Percentiles rank a stretch among this genome's conserved stretches.
Conservation (phyloP, 352 stramenopile species). For the Pseudoperonospora humuli region DNA sequence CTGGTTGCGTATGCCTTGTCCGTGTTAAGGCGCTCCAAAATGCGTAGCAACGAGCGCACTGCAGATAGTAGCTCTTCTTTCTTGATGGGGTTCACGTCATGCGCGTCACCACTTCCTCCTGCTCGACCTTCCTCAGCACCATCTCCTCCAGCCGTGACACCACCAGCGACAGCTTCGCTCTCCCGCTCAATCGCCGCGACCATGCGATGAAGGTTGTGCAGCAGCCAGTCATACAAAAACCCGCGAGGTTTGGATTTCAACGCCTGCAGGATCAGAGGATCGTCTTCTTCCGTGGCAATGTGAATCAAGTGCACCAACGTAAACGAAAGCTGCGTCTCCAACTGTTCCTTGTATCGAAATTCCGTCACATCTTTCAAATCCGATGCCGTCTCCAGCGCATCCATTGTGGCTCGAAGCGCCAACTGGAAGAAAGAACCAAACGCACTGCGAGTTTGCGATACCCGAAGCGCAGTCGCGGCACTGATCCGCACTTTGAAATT, state of each 20-base stretch:
- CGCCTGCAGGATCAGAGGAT: slow-evolving; percentile 54
- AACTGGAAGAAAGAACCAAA: slow-evolving; percentile 70
- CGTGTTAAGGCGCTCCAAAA: slow-evolving; percentile 54
- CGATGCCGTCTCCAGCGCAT: slow-evolving; percentile 77
- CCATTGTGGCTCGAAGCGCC: slow-evolving; percentile 52
- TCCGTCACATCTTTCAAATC: slow-evolving; percentile 83
- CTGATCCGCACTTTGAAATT: slow-evolving; percentile 88
- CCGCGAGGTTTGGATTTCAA: slow-evolving; percentile 53
- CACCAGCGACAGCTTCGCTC: slow-evolving; percentile 15
- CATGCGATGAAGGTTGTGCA: slow-evolving; percentile 84
- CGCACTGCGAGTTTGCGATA: slow-evolving; percentile 53
- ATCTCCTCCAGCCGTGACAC: slow-evolving; percentile 24
- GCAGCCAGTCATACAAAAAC: slow-evolving; percentile 86
- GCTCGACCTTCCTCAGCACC: slow-evolving; percentile 16
- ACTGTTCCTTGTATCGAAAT: slow-evolving; percentile 87
- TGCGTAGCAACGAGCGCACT: slow-evolving; percentile 62
- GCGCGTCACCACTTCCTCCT: slow-evolving; percentile 38
- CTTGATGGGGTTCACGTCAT: slow-evolving; percentile 77
- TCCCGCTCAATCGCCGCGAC: slow-evolving; percentile 56
- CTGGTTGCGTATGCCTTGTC: slow-evolving; percentile 53
- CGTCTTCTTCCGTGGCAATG: slow-evolving; percentile 64
- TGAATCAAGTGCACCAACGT: slow-evolving; percentile 79
- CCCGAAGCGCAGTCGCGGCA: slow-evolving; percentile 64
- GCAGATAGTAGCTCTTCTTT: slow-evolving; percentile 76
- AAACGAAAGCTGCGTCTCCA: slow-evolving; percentile 83